These are phyloP conservation scores for Rutstroemia sp. DNA, from an alignment of 2,329 filamentous ascomycete genomes.

Conservation along the genomic window DNA sequence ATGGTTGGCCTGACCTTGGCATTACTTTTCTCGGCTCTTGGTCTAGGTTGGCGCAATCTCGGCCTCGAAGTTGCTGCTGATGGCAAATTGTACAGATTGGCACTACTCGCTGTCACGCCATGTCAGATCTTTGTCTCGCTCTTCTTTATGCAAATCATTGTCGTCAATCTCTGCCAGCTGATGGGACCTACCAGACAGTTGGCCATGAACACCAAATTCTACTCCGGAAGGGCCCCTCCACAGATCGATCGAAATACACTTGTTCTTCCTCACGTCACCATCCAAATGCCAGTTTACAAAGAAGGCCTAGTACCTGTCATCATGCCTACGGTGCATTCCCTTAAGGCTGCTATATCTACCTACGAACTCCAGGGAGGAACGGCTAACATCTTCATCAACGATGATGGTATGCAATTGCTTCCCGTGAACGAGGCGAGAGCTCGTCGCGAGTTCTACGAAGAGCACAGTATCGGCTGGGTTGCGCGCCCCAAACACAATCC, in stretches of 20 bases:
- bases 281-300: conserved; percentile 85
- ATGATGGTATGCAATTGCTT: conserved; percentile 65
- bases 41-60: conserved; percentile 62
- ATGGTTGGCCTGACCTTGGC: conserved; percentile 60
- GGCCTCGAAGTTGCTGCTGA: conserved; percentile 63
- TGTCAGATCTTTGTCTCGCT: conserved; percentile 75
- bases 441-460: conserved; percentile 60
- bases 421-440: conserved; percentile 52
- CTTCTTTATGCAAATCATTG: conserved; percentile 73
- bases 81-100: conserved; percentile 50
- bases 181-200: conserved; percentile 70
- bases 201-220: conserved; percentile 71
- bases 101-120: conserved; percentile 57
- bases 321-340: conserved; percentile 65
- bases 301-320: conserved; percentile 72
- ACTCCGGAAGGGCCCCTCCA: conserved; percentile 63
- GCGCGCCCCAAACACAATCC: conserved; percentile 51
- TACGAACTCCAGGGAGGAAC: conserved; percentile 72
- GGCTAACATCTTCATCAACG: conserved; percentile 70
- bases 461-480: conserved; percentile 64
- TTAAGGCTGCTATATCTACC: conserved; percentile 70
- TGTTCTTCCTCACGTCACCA: conserved; percentile 65
- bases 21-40: conserved; percentile 58
- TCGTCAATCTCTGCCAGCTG: conserved; percentile 68
- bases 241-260: conserved; percentile 40